These are phyloP conservation scores for Cetraspora pellucida DNA, from an alignment of 192 early-diverging fungal species.

Conservation along the genomic window DNA sequence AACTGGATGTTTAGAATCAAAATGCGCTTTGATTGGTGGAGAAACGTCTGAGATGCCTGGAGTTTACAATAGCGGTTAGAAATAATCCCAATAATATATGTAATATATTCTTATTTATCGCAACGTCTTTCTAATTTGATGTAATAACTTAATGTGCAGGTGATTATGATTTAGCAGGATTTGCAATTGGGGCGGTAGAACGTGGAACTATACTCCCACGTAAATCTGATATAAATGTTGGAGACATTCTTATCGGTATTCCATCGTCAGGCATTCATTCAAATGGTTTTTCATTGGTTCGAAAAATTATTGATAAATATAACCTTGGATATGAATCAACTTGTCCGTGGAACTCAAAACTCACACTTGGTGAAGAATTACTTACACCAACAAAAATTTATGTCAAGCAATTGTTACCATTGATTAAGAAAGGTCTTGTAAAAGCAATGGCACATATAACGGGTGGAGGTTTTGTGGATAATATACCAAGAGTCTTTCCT, in stretches of 20 bases:
- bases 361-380: constrained; percentile 81
- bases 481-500: constrained; percentile 95
- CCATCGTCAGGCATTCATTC: constrained; percentile 97
- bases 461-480: constrained; percentile 97
- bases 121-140: neutral
- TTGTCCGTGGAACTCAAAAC: constrained; percentile 79
- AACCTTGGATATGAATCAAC: constrained; percentile 74
- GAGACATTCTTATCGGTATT: constrained; percentile 88
- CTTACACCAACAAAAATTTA: constrained; percentile 96
- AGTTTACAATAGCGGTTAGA: constrained; percentile 69
- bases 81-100: neutral
- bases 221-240: constrained; percentile 70
- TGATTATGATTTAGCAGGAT: constrained; percentile 94
- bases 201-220: constrained; percentile 86
- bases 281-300: constrained; percentile 98
- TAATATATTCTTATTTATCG: neutral
- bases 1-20: constrained; percentile 86
- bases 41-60: constrained; percentile 99
- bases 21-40: constrained; percentile 95
- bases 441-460: constrained; percentile 99
- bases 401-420: constrained; percentile 87
- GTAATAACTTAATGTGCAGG: constrained; percentile 37
- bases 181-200: constrained; percentile 96
- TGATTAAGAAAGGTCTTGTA: constrained; percentile 72
- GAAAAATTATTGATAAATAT: constrained; percentile 76